These are phyloP conservation scores for Rhytidiadelphus loreus DNA, from an alignment of 225 moss, liverwort and hornwort species.

Conservation along the genomic window DNA sequence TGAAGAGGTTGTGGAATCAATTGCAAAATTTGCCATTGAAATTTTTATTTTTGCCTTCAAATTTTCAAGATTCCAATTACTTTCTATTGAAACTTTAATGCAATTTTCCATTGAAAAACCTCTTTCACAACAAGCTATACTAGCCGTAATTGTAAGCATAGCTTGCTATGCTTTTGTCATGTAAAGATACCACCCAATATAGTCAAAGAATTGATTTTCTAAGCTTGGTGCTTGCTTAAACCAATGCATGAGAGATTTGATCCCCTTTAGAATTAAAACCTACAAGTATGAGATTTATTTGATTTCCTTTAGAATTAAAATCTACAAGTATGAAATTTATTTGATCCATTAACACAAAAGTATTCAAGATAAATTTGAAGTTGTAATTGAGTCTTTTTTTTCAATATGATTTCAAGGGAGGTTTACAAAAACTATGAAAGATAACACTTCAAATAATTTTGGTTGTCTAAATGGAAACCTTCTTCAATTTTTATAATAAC, in stretches of 20 bases:
- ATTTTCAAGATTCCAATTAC: neutral
- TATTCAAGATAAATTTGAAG: neutral
- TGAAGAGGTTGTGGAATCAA: neutral
- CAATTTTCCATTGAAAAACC: accelerated
- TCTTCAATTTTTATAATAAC: neutral
- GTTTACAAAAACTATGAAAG: neutral
- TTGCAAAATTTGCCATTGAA: neutral
- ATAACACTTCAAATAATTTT: neutral
- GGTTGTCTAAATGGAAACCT: neutral
- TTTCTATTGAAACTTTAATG: accelerated
- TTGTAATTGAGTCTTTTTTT: neutral
- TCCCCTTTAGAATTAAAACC: no score
- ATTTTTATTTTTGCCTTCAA: neutral
- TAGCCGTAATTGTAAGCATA: neutral
- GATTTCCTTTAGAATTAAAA: neutral
- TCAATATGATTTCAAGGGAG: accelerated
- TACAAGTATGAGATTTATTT: neutral
- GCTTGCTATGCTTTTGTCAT: neutral
- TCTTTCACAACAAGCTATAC: neutral
- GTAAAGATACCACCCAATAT: accelerated
- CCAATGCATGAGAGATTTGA: neutral
- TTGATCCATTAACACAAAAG: neutral
- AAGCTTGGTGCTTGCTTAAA: neutral
- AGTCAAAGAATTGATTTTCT: neutral
- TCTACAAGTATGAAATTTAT: neutral